These are phyloP conservation scores for Colletotrichum liriopes DNA, from an alignment of 2,329 filamentous ascomycete genomes.

Conservation along the genomic window DNA sequence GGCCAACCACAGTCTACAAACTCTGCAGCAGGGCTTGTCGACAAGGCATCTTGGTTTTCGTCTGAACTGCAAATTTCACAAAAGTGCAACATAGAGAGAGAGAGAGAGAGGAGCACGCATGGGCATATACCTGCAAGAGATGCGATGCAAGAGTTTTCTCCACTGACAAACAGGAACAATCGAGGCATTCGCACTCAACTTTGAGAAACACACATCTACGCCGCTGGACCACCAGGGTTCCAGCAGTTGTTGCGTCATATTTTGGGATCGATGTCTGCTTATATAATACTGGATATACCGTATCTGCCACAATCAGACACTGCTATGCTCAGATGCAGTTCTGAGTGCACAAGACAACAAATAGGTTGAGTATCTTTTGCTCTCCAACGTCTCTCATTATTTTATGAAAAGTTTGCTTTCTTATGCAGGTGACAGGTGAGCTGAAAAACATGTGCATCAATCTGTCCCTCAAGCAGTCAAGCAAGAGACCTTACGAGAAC, in stretches of 20 bases:
- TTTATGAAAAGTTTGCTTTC: not conserved
- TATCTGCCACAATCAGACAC: slow-evolving; percentile 8
- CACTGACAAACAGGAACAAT: not conserved
- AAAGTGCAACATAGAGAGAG: not conserved
- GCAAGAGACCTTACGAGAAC: not conserved
- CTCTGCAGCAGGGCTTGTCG: not conserved
- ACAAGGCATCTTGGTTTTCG: slow-evolving; percentile 3
- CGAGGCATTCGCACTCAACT: too few species aligned
- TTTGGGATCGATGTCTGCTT: slow-evolving; percentile 8
- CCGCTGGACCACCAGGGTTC: not conserved
- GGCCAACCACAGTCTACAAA: slow-evolving; percentile 29
- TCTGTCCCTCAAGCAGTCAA: not conserved
- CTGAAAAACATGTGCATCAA: not conserved
- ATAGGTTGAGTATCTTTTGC: not conserved
- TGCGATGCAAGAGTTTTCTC: not conserved
- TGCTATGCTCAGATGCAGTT: not conserved
- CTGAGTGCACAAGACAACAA: not conserved
- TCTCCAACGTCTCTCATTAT: not conserved
- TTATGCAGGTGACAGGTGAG: slow-evolving; percentile 1
- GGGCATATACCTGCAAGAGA: too few species aligned
- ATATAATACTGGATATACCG: slow-evolving; percentile 13
- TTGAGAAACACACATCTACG: not conserved
- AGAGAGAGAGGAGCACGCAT: not conserved
- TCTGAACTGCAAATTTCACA: not conserved
- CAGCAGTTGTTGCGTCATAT: slow-evolving; percentile 30